A percentile compares a stretch with the other conserved stretches of the same genome.
phyloP scores from a whole-genome alignment of 2,329 filamentous ascomycete species.

The Fusarium nurragi region DNA sequence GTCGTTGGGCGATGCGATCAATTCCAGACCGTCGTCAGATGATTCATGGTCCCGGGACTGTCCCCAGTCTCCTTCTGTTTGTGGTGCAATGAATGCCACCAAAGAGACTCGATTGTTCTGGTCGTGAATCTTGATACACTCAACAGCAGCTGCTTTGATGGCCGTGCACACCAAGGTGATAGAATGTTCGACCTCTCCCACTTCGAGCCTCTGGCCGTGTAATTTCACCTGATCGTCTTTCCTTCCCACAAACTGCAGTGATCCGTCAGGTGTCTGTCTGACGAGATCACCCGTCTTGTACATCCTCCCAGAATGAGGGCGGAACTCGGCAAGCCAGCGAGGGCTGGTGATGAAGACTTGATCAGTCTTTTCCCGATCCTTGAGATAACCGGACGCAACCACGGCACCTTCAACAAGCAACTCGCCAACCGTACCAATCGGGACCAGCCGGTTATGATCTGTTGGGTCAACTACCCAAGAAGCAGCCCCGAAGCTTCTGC shows the following conservation, averaged over 20 bases:
- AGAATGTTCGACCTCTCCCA: neutral
- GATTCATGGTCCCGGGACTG: neutral
- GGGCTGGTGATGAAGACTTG: neutral
- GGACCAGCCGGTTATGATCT: neutral
- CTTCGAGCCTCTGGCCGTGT: slow-evolving; percentile 4
- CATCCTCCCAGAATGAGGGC: neutral
- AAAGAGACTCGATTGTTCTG: neutral
- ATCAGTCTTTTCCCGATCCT: neutral
- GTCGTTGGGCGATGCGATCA: neutral
- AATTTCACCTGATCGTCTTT: slow-evolving; percentile 8
- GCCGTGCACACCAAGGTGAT: neutral
- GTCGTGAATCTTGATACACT: neutral
- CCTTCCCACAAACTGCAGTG: neutral
- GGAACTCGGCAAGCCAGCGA: neutral
- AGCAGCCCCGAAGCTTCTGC: neutral
- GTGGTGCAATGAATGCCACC: neutral
- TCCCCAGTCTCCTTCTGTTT: neutral
- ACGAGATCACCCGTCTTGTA: slow-evolving; percentile 4
- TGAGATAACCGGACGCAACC: neutral
- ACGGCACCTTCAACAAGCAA: neutral
- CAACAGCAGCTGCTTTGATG: neutral
- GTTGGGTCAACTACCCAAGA: neutral
- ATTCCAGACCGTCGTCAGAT: neutral
- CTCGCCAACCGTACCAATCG: neutral
- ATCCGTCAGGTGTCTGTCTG: neutral